A percentile compares a stretch with the other conserved stretches of the same genome.
Conservation (phyloP, 1,139 yeast species). For the Scheffersomyces titani region DNA sequence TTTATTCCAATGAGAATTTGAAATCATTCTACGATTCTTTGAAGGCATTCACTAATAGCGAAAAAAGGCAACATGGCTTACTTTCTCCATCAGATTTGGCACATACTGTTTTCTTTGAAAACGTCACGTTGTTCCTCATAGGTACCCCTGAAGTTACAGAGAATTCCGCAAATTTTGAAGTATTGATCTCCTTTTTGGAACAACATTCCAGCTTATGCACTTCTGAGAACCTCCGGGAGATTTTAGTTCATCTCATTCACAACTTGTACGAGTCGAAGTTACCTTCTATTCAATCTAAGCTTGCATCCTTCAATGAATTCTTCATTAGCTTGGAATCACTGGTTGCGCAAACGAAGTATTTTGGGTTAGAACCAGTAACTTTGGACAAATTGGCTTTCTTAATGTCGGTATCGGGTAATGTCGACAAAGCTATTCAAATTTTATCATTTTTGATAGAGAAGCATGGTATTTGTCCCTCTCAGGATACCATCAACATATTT, state of each 20-base stretch:
- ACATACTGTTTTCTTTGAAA: slow-evolving; percentile 21
- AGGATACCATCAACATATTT: slow-evolving; percentile 23
- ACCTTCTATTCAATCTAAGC: slow-evolving; percentile 8
- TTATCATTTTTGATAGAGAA: slow-evolving; percentile 20
- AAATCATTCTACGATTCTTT: slow-evolving; percentile 16
- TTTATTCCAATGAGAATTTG: slow-evolving; percentile 10
- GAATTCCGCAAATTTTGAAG: slow-evolving; percentile 10
- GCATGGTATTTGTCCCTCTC: slow-evolving; percentile 25
- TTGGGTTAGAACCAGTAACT: slow-evolving; percentile 17
- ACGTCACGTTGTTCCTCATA: slow-evolving; percentile 21
- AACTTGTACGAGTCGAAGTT: slow-evolving; percentile 13
- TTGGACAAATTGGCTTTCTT: slow-evolving; percentile 30
- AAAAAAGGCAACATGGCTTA: slow-evolving; percentile 13
- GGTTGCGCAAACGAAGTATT: neutral
- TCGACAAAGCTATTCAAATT: slow-evolving; percentile 17
- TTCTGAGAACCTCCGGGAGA: slow-evolving; percentile 19
- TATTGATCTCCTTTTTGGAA: slow-evolving; percentile 18
- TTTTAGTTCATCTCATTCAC: slow-evolving; percentile 13
- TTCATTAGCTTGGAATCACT: slow-evolving; percentile 4
- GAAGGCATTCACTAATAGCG: slow-evolving; percentile 21
- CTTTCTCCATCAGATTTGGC: slow-evolving; percentile 13
- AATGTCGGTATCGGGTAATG: slow-evolving; percentile 20
- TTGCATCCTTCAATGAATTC: slow-evolving; percentile 10
- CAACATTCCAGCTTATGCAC: slow-evolving; percentile 18
- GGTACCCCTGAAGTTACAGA: slow-evolving; percentile 8